These are phyloP conservation scores for Diaporthe sp. DNA, from an alignment of 2,329 filamentous ascomycete genomes.

Conservation along the genomic window DNA sequence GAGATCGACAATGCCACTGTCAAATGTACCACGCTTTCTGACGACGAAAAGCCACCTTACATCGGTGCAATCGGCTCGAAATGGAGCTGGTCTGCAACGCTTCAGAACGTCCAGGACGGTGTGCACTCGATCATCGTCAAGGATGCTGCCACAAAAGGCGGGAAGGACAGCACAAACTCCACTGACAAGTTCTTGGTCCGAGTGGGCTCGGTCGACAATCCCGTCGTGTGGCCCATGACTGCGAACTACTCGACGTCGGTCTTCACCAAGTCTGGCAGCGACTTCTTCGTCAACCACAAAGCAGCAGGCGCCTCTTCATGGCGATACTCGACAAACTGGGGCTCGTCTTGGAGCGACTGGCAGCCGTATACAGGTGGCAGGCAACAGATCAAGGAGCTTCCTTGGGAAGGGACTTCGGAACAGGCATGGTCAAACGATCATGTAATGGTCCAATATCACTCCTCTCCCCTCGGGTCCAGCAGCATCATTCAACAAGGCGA, in stretches of 20 bases:
- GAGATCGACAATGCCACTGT: slow-evolving; percentile 59
- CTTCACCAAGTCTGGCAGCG: slow-evolving; percentile 55
- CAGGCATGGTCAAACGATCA: slow-evolving; percentile 74
- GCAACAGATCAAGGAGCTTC: slow-evolving; percentile 60
- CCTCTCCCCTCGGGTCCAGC: slow-evolving; percentile 69
- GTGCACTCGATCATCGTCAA: slow-evolving; percentile 70
- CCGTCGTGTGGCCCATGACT: slow-evolving; percentile 67
- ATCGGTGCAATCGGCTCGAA: slow-evolving; percentile 66
- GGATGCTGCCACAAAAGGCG: slow-evolving; percentile 61
- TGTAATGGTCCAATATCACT: slow-evolving; percentile 74
- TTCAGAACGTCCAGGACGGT: slow-evolving; percentile 71
- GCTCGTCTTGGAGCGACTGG: slow-evolving; percentile 71
- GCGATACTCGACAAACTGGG: slow-evolving; percentile 74
- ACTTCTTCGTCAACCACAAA: slow-evolving; percentile 65
- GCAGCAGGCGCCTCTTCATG: slow-evolving; percentile 73
- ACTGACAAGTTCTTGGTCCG: slow-evolving; percentile 73
- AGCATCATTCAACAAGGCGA: slow-evolving; percentile 73
- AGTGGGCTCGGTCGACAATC: slow-evolving; percentile 69
- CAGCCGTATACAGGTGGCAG: slow-evolving; percentile 65
- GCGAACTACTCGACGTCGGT: slow-evolving; percentile 72
- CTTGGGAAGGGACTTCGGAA: slow-evolving; percentile 70
- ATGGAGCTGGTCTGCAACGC: slow-evolving; percentile 66
- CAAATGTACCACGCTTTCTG: slow-evolving; percentile 57
- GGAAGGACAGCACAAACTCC: slow-evolving; percentile 62
- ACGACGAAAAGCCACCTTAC: slow-evolving; percentile 52